Evolutionary conservation across 2,329 filamentous ascomycete genomes (phyloP), one percentile per base, ranked within the genome.

Genomic region (Xylaria sp.): DNA sequence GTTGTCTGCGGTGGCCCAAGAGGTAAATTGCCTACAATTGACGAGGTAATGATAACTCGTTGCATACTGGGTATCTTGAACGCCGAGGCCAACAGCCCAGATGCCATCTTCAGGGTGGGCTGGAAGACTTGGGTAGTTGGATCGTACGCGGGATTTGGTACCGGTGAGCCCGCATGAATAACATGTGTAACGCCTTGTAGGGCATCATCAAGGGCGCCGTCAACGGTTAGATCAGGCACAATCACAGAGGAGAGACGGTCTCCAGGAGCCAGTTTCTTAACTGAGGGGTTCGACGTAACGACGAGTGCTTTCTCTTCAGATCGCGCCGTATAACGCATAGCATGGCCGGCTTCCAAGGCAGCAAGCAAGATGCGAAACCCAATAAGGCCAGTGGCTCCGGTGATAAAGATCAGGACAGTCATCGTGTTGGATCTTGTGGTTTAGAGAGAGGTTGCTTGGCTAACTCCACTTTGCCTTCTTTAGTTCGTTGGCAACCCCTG

Each of bases 281-380:
- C 55, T 7, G 72, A 72, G 0, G 75, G 75, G 68, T 78, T 75
- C 25, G 72, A 72, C 4, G 62, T 56, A 3, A 78, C 74, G 0
- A 52, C 12, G 8, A 43, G 48, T 36, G 75, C 74, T 51, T 77
- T 77, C 2, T 72, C 72, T 39, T 75, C 71, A 1, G 73, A 76
- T 13, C 77, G 71, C 1, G 65, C 75, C 15, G 74, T 71, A 48
- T 71, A 75, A 6, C 73, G 76, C 3, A 78, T 75, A 10, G 67
- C 74, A 31, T 77, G 67, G 15, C 77, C 75, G 8, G 67, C 72
- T 5, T 55, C 71, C 9, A 78, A 69, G 59, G 73, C 72, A 5
- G 55, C 68, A 4, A 77, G 69, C 1, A 78, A 73, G 25, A 76
- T 70, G 9, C 72, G 73, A 57, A 78, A 78, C 31, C 77, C 77